Evolutionary conservation across 2,329 filamentous ascomycete genomes (phyloP), one percentile per base, ranked within the genome.

Genomic region (Stagonosporopsis vannaccii): DNA sequence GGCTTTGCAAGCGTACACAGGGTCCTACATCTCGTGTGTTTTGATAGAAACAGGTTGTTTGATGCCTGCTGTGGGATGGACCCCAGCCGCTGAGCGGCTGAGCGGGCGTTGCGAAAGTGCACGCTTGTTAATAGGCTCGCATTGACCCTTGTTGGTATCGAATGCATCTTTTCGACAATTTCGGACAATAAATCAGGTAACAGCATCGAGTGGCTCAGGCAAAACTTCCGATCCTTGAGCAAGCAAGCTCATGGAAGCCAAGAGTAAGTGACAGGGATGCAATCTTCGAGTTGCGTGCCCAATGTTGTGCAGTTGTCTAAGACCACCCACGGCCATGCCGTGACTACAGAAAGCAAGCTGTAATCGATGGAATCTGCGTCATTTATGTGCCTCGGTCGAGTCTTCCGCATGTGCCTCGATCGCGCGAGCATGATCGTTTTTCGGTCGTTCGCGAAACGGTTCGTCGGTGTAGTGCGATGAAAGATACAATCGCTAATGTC

Each of bases 41-140:
- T 67, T 66, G 50, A 58, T 45, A 51, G 48, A 63, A 68, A 56
- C 26, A 56, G 61, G 62, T 60, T 36, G 53, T 54, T 30, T 51
- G 58, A 66, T 59, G 48, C 57, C 9, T 48, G 43, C 26, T 19
- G 13, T 17, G 36, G n/a, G 17, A 30, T 12, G 52, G 19, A 20
- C 11, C 23, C n/a, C 37, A 32, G 30, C 30, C 15, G 3, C 30
- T 32, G 13, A 26, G 28, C 26, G 23, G 3, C 30, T 32, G 13
- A 26, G 28, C 26, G 23, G 45, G 46, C 17, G 40, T 22, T 45
- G 40, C 28, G 33, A 30, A 13, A 2, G 28, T 22, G 9, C 20
- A 20, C 41, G 40, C 25, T 20, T 52, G 42, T 42, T 23, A 49
- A 37, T 8, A 17, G 30, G 15, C 23, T 13, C 22, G 30, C 41